Conservation (phyloP, 305 asterid genomes). For the Fraxinus latifolia region DNA sequence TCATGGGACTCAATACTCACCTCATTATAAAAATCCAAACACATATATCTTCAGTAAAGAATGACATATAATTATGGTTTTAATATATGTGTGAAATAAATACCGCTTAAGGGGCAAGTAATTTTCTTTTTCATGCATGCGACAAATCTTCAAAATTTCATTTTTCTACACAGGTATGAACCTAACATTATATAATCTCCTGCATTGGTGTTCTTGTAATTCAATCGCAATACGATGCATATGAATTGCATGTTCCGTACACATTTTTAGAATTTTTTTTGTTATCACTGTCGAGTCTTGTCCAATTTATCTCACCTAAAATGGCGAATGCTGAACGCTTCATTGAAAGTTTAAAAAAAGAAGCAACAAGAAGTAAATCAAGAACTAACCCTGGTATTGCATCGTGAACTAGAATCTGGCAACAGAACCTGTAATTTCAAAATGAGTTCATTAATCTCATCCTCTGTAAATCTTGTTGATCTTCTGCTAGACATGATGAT, state of each 20-base stretch:
- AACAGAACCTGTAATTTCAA: conserved; percentile 45
- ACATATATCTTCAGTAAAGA: neutral
- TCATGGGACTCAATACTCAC: neutral
- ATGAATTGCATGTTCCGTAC: neutral
- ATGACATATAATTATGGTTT: neutral
- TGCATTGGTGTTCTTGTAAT: neutral
- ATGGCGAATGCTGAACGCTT: neutral
- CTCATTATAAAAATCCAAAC: neutral
- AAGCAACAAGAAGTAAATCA: neutral
- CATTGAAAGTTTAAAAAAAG: neutral
- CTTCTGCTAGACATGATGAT: conserved; percentile 44
- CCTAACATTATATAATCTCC: neutral
- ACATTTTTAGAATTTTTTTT: neutral
- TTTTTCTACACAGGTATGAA: neutral
- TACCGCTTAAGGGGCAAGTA: neutral
- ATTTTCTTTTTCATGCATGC: neutral
- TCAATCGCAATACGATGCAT: neutral
- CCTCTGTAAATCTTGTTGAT: conserved; percentile 31
- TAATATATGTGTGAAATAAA: neutral
- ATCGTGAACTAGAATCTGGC: conserved; percentile 42
- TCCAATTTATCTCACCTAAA: neutral
- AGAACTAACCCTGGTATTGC: conserved; percentile 41
- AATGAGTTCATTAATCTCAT: conserved; percentile 52
- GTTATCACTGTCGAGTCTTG: neutral
- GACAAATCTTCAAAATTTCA: neutral